These are phyloP conservation scores for Alternaria sp. DNA, from an alignment of 2,329 filamentous ascomycete genomes.

Conservation along the genomic window DNA sequence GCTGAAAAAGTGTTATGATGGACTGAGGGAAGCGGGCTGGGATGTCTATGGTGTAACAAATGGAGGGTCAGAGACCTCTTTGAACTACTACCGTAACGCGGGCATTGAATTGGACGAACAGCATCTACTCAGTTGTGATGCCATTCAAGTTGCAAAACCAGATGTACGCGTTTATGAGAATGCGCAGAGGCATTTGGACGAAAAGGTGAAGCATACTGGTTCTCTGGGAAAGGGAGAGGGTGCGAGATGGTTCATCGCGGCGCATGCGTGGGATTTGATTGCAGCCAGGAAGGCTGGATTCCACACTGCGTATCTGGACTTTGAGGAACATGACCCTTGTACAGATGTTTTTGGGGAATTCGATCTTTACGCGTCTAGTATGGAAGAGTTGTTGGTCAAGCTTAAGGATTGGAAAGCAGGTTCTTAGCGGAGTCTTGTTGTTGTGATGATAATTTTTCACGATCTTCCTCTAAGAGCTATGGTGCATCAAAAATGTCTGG, in stretches of 20 bases:
- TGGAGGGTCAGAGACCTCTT: conserved; percentile 24
- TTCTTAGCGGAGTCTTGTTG: background rate
- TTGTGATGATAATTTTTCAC: background rate
- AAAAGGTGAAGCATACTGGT: background rate
- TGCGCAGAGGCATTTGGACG: conserved; percentile 23
- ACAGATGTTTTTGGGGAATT: conserved; percentile 36
- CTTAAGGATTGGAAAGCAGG: conserved; percentile 17
- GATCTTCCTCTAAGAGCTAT: background rate
- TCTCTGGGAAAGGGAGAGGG: conserved; percentile 13
- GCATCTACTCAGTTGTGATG: conserved; percentile 35
- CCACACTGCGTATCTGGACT: conserved; percentile 35
- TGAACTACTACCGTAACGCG: conserved; percentile 29
- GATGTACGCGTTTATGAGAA: conserved; percentile 33
- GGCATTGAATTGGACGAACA: conserved; percentile 26
- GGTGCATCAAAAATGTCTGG: background rate
- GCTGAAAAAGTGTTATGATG: conserved; percentile 33
- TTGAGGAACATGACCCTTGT: conserved; percentile 35
- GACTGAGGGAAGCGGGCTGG: conserved; percentile 27
- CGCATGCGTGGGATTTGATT: conserved; percentile 37
- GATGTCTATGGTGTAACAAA: conserved; percentile 37
- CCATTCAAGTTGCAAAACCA: conserved; percentile 30
- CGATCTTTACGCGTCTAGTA: conserved; percentile 35
- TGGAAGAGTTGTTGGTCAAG: conserved; percentile 31
- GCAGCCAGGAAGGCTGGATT: conserved; percentile 32
- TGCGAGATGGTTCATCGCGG: conserved; percentile 37